Conservation (phyloP, 148 eudicot genomes). For the Rhododendron henanense region DNA sequence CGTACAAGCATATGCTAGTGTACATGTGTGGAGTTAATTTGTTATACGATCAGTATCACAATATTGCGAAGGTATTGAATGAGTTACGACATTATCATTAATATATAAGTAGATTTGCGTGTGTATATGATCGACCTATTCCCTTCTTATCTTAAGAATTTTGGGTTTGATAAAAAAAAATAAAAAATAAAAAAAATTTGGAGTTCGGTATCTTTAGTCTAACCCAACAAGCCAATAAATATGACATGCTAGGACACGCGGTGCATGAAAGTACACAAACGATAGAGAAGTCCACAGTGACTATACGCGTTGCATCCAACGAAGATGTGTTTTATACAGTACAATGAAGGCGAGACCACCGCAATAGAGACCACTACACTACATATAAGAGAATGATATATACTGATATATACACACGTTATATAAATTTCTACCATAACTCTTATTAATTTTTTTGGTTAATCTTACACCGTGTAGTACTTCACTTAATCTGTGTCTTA, state of each 20-base stretch:
- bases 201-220: neutral
- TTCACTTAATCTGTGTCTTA: neutral
- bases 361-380: neutral
- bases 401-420: neutral
- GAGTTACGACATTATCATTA: neutral
- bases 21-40: neutral
- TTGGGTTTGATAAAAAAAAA: neutral
- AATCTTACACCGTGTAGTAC: neutral
- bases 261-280: neutral
- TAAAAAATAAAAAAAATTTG: neutral
- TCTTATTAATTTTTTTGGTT: neutral
- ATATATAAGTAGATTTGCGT: neutral
- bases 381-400: too few species aligned
- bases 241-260: neutral
- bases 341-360: neutral
- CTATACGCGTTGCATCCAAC: neutral
- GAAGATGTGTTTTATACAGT: neutral
- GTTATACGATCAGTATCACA: neutral
- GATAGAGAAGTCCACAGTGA: neutral
- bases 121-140: neutral
- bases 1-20: neutral
- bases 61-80: neutral
- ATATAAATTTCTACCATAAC: too few species aligned
- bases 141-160: neutral
- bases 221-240: neutral